A percentile compares a stretch with the other conserved stretches of the same genome.
Evolutionary conservation across 169 alveolate species (phyloP).

Genomic region (Toxoplasma gondii): DNA sequence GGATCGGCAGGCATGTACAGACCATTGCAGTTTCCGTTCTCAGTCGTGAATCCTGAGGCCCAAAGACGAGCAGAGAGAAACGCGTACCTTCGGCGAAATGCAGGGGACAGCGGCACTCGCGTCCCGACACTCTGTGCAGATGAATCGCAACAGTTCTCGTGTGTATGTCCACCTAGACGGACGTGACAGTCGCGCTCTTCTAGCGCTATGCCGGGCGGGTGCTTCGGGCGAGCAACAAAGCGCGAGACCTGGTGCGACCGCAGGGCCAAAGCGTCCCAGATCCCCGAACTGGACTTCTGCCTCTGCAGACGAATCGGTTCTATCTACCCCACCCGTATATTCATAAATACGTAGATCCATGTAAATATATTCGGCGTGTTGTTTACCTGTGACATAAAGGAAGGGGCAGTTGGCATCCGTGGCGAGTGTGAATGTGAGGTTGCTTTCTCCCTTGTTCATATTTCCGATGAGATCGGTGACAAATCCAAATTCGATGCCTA

Average conservation of each 20-base stretch:
- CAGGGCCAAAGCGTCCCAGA: too few relatives aligned
- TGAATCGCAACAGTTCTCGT: too few relatives aligned
- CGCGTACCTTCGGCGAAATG: not conserved
- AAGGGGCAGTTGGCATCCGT: conserved; percentile 76
- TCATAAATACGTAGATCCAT: too few relatives aligned
- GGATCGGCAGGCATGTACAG: conserved; percentile 75
- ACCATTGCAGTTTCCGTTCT: conserved; percentile 75
- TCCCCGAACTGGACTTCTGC: too few relatives aligned
- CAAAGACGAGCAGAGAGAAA: not conserved
- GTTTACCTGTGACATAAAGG: conserved; percentile 68
- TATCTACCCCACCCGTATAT: too few relatives aligned
- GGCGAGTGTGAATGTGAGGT: conserved; percentile 69
- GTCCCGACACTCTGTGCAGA: not conserved
- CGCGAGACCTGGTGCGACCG: too few relatives aligned
- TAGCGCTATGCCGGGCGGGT: too few relatives aligned
- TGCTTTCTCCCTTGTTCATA: conserved; percentile 64
- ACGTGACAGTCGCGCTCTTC: too few relatives aligned
- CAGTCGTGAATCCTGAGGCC: conserved; percentile 71
- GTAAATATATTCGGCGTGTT: too few relatives aligned
- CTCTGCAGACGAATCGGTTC: too few relatives aligned
- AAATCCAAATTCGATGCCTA: conserved; percentile 72
- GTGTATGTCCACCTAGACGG: too few relatives aligned
- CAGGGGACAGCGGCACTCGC: not conserved
- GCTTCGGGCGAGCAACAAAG: too few relatives aligned
- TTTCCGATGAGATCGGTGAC: conserved; percentile 74